Conservation (phyloP, 441 rosid species). For the Erysimum cheiri region DNA sequence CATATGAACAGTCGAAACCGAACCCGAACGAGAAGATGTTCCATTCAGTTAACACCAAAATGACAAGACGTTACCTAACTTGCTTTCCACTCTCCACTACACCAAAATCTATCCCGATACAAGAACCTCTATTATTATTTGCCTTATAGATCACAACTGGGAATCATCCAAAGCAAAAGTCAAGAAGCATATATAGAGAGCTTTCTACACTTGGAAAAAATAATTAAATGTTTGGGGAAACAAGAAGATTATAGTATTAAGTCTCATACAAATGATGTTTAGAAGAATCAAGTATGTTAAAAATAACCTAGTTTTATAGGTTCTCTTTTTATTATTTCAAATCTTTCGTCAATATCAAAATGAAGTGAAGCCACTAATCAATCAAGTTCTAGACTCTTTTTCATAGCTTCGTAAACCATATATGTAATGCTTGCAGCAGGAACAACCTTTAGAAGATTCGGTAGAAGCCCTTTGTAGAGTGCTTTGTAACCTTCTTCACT, state of each 20-base stretch:
- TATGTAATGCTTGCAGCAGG: slow-evolving; percentile 77
- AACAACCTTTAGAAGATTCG: slow-evolving; percentile 66
- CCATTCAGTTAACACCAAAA: slow-evolving; percentile 4
- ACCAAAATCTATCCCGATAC: slow-evolving; percentile 8
- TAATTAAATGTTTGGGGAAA: background rate
- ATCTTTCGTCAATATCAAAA: slow-evolving; percentile 41
- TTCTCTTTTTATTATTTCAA: slow-evolving; percentile 31
- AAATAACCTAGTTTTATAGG: slow-evolving; percentile 31
- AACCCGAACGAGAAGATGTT: background rate
- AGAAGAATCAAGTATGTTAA: slow-evolving; percentile 42
- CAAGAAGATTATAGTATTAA: slow-evolving; percentile 9
- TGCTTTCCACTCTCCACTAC: background rate
- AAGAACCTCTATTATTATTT: background rate
- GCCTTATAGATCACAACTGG: background rate
- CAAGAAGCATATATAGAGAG: slow-evolving; percentile 1
- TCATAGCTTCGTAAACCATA: slow-evolving; percentile 69
- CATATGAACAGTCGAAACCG: background rate
- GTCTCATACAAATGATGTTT: slow-evolving; percentile 37
- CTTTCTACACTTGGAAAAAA: background rate
- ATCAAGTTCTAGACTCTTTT: slow-evolving; percentile 66
- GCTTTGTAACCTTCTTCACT: slow-evolving; percentile 62
- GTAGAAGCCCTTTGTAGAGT: slow-evolving; percentile 64
- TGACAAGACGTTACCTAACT: slow-evolving; percentile 8
- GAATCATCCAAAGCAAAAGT: slow-evolving; percentile 4
- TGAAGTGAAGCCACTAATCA: slow-evolving; percentile 46